phyloP scores from a whole-genome alignment of 352 stramenopile species.

The Pythium monospermum region DNA sequence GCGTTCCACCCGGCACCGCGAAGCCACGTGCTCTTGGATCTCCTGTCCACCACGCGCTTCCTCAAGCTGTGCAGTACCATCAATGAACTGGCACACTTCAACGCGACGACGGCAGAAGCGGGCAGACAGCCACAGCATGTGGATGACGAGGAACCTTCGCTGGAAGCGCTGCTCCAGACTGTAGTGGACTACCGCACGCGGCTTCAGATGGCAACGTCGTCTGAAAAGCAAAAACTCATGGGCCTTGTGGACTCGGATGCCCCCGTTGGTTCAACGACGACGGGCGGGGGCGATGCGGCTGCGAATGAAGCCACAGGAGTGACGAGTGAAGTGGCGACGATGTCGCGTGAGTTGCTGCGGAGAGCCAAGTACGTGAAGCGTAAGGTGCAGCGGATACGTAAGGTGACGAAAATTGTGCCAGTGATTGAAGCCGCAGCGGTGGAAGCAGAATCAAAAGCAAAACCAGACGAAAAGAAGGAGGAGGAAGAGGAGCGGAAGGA shows the following conservation, averaged over 20 bases:
- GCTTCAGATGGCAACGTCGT: conserved; percentile 61
- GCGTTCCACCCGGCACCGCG: conserved; percentile 49
- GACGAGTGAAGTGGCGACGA: not conserved
- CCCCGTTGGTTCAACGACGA: not conserved
- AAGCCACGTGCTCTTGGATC: conserved; percentile 51
- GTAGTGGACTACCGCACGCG: conserved; percentile 70
- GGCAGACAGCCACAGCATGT: too few relatives aligned
- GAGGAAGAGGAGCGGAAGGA: conserved; percentile 12
- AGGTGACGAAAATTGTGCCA: conserved; percentile 8
- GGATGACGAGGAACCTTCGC: conserved; percentile 19
- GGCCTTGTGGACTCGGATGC: conserved; percentile 12
- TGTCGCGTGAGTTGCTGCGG: conserved; percentile 16
- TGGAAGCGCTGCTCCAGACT: conserved; percentile 56
- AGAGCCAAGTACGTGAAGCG: conserved; percentile 49
- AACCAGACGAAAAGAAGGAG: conserved; percentile 7
- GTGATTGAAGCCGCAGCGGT: conserved; percentile 1
- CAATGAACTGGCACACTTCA: conserved; percentile 64
- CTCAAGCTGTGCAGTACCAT: conserved; percentile 69
- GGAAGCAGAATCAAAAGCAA: too few relatives aligned
- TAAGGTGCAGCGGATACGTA: conserved; percentile 27
- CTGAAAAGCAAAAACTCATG: conserved; percentile 63
- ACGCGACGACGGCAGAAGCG: conserved; percentile 29
- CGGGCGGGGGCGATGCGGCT: not conserved
- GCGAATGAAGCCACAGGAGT: not conserved
- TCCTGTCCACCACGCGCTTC: conserved; percentile 67